These are phyloP conservation scores for Epichloe baconii DNA, from an alignment of 2,329 filamentous ascomycete species.

Conservation along the genomic window DNA sequence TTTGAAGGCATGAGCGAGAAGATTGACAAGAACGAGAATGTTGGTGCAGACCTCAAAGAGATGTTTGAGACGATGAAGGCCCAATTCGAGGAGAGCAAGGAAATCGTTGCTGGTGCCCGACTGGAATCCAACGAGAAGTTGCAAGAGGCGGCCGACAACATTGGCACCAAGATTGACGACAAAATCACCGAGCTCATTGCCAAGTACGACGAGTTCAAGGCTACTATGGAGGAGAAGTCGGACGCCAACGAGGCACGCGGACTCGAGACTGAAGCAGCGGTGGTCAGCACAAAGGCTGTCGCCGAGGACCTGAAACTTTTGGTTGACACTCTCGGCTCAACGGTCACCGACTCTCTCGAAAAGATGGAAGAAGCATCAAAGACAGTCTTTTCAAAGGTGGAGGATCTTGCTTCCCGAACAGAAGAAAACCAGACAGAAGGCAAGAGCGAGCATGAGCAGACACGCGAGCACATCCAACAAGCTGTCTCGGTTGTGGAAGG, in stretches of 20 bases:
- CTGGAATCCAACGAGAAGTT: constrained; percentile 75
- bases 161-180: constrained; percentile 46
- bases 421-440: constrained; percentile 63
- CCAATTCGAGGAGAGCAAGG: constrained; percentile 79
- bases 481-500: constrained; percentile 60
- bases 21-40: constrained; percentile 41
- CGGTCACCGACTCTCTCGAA: constrained; percentile 70
- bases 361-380: constrained; percentile 80
- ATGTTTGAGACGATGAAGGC: constrained; percentile 63
- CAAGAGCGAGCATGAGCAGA: constrained; percentile 70
- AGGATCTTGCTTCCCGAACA: constrained; percentile 61
- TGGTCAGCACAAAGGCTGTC: constrained; percentile 62
- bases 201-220: constrained; percentile 81
- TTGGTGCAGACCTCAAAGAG: constrained; percentile 53
- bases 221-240: constrained; percentile 58
- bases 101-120: constrained; percentile 66
- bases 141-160: constrained; percentile 39
- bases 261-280: constrained; percentile 56
- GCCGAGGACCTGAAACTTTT: constrained; percentile 79
- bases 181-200: constrained; percentile 63
- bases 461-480: constrained; percentile 67
- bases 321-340: constrained; percentile 71
- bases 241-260: constrained; percentile 63
- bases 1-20: constrained; percentile 54
- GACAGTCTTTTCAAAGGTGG: constrained; percentile 71